These are phyloP conservation scores for Dictyostelium firmibasis DNA, from an alignment of 78 protist species.

Conservation along the genomic window DNA sequence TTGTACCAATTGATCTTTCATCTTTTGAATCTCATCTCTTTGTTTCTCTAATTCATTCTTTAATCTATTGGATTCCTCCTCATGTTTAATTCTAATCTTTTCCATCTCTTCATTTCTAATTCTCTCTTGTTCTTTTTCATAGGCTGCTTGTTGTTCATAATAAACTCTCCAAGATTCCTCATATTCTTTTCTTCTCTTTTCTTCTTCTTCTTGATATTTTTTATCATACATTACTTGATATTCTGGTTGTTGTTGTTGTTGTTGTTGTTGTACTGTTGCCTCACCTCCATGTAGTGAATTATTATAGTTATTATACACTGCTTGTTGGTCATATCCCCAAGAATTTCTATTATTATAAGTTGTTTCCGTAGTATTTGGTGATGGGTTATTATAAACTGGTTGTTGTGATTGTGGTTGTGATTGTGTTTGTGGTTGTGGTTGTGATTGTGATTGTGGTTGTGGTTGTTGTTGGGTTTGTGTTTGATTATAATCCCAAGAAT, in stretches of 20 bases:
- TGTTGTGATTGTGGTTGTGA: background rate
- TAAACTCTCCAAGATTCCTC: constrained; percentile 46
- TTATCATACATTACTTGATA: background rate
- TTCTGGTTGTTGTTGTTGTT: constrained; percentile 3
- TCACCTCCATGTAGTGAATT: background rate
- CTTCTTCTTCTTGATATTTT: constrained; percentile 9
- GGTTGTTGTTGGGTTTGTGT: too few species aligned
- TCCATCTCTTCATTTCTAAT: constrained; percentile 39
- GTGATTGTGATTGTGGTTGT: too few species aligned
- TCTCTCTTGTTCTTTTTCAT: constrained; percentile 35
- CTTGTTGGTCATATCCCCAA: constrained; percentile 3
- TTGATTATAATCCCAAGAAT: background rate
- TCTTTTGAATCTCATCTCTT: constrained; percentile 27
- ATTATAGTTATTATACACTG: background rate
- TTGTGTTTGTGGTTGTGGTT: background rate
- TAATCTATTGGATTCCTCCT: constrained; percentile 6
- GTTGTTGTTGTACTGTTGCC: background rate
- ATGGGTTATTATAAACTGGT: background rate
- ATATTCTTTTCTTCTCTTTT: constrained; percentile 27
- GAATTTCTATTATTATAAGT: background rate
- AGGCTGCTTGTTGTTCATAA: constrained; percentile 35
- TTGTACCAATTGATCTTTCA: background rate
- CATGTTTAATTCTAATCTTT: constrained; percentile 32
- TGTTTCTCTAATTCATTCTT: constrained; percentile 25
- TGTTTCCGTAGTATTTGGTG: background rate